Evolutionary conservation across 2,329 filamentous ascomycete species (phyloP).

Genomic region (Metarhizium album): DNA sequence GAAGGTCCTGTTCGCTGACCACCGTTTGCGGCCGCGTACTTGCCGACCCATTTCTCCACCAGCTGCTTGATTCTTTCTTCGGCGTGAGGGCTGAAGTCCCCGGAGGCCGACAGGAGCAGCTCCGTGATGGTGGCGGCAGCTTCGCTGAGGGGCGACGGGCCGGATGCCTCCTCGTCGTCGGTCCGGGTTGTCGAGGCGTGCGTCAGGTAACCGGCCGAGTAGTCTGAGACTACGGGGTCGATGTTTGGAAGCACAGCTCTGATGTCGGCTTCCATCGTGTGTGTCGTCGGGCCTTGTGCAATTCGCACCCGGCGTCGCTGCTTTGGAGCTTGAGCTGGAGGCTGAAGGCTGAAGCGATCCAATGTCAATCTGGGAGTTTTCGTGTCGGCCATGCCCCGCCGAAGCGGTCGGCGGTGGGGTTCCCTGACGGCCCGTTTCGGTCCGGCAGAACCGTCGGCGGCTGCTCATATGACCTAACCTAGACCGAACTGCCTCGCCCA

Average conservation of each 20-base stretch:
- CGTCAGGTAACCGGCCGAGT: slow-evolving; percentile 86
- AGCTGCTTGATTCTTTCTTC: slow-evolving; percentile 71
- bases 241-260: slow-evolving; percentile 75
- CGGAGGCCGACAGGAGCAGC: slow-evolving; percentile 85
- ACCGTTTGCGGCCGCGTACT: slow-evolving; percentile 64
- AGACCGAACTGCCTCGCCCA: neutral
- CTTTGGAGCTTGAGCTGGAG: neutral
- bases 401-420: neutral
- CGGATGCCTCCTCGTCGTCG: slow-evolving; percentile 58
- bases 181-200: slow-evolving; percentile 83
- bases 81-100: slow-evolving; percentile 60
- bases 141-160: slow-evolving; percentile 68
- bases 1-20: slow-evolving; percentile 63
- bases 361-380: slow-evolving; percentile 1
- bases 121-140: slow-evolving; percentile 79
- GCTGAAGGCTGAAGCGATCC: too few species aligned
- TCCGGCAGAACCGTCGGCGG: neutral
- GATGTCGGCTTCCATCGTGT: slow-evolving; percentile 76
- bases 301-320: neutral
- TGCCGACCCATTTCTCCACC: slow-evolving; percentile 81
- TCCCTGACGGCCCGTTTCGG: slow-evolving; percentile 1
- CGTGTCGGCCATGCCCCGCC: neutral
- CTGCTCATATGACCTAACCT: neutral
- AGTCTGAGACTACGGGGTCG: slow-evolving; percentile 81
- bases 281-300: neutral